These are phyloP conservation scores for Sarocladium brachiariae DNA, from an alignment of 2,329 filamentous ascomycete genomes.

Conservation along the genomic window DNA sequence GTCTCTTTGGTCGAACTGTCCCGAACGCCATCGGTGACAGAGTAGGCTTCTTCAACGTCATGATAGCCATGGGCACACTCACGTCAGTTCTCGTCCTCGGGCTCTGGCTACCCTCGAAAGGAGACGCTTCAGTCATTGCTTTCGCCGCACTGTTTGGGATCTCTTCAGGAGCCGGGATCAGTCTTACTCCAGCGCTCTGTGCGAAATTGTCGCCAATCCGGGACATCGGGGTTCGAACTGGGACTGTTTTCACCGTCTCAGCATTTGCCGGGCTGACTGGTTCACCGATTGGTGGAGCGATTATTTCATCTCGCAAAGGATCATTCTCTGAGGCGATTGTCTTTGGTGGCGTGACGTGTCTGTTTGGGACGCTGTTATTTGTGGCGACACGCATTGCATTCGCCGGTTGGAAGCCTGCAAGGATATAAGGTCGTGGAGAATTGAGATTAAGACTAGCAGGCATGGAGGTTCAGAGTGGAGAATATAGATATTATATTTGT, in stretches of 20 bases:
- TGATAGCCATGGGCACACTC: conserved; percentile 37
- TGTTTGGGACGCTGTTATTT: too few relatives aligned
- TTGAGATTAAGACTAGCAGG: too few relatives aligned
- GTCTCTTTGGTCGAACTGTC: conserved; percentile 29
- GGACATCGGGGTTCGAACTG: conserved; percentile 42
- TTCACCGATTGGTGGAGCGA: conserved; percentile 48
- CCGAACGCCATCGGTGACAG: conserved; percentile 28
- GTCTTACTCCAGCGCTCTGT: conserved; percentile 30
- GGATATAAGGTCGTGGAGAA: too few relatives aligned
- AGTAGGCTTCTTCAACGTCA: conserved; percentile 33
- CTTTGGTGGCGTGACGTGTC: conserved; percentile 29
- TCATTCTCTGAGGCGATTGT: conserved; percentile 31
- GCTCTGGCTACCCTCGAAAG: conserved; percentile 34
- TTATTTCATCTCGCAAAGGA: conserved; percentile 21
- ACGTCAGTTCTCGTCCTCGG: conserved; percentile 30
- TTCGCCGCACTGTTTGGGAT: conserved; percentile 36
- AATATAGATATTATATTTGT: too few relatives aligned
- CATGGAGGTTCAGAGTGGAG: too few relatives aligned
- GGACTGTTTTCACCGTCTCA: conserved; percentile 42
- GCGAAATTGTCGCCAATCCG: conserved; percentile 47
- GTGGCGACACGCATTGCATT: too few relatives aligned
- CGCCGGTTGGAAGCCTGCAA: too few relatives aligned
- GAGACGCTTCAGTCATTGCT: conserved; percentile 24
- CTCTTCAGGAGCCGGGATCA: conserved; percentile 34
- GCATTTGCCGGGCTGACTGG: conserved; percentile 50